Base-by-base conservation (phyloP, 768 basidiomycete species). In the Pseudohyphozyma bogoriensis region DNA sequence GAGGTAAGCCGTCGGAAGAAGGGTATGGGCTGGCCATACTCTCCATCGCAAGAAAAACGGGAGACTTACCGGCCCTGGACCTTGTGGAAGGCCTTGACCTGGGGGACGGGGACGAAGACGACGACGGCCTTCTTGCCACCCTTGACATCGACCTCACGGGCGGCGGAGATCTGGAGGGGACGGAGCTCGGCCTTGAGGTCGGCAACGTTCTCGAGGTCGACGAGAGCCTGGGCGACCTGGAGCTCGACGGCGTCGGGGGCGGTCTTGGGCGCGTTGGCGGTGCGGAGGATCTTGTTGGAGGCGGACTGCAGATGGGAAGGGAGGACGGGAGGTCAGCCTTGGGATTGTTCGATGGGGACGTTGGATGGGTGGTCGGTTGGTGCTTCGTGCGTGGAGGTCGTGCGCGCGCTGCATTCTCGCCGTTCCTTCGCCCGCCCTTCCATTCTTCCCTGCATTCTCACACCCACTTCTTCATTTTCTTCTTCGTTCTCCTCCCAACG, bases 71-170 rank as follows among this genome's bases (percentile, higher is more conserved):
- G 86, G 74, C 84, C 85, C 78, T 99, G 95, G 70, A 97, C 81
- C 78, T 93, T 97, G 79, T 86, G 89, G 86, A 92, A 99, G 20
- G 92, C 93, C 80, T 96, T 96, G 77, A 93, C 75, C 77, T 92
- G 89, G 68, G 93, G 91, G 52, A 93, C 86, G 59, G 95, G 95
- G 50, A 97, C 92, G 73, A 99, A 99, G 76, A 99, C 79, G 65
- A 99, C 89, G 71, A 99, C 92, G 55, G 95, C 95, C 81, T 97
- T 99, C 81, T 95, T 96, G 73, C 95, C 95, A 65, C 93, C 95
- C 72, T 91, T 89, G 70, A 97, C 92, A 74, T 99, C 95, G 69
- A 99, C 87, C 78, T 99, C 95, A 73, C 91, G 91, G 68, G 95
- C 95, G 66, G 92, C 89, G 69, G 90, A 93, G 78, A 99, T 96